Conservation (phyloP, 495 filamentous ascomycete species). For the Neurospora discreta region DNA sequence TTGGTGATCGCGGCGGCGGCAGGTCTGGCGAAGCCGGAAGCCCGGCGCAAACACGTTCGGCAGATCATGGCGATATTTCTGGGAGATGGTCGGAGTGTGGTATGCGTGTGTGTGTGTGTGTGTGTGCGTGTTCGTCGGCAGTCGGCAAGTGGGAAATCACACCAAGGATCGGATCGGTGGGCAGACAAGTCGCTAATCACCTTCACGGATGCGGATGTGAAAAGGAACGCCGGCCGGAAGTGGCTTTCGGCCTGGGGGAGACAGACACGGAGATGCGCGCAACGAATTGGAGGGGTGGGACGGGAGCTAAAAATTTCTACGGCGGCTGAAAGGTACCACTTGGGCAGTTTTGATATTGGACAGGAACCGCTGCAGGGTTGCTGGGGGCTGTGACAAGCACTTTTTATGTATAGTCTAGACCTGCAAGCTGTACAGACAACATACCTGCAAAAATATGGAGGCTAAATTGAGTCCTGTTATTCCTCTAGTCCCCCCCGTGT, state of each 20-base stretch:
- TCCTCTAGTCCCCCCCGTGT: background rate
- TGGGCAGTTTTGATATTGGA: slow-evolving; percentile 15
- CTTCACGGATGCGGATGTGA: background rate
- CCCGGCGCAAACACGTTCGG: slow-evolving; percentile 31
- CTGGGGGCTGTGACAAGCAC: background rate
- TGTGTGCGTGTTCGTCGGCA: background rate
- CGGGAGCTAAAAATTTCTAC: slow-evolving; percentile 32
- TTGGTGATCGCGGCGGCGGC: slow-evolving; percentile 4
- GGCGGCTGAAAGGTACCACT: slow-evolving; percentile 9
- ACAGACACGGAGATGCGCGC: background rate
- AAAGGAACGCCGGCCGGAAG: background rate
- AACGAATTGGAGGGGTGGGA: background rate
- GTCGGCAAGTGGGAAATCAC: slow-evolving; percentile 1
- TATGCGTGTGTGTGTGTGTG: background rate
- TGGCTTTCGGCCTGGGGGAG: background rate
- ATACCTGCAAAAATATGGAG: background rate
- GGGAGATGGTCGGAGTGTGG: background rate
- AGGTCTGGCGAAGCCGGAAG: slow-evolving; percentile 11
- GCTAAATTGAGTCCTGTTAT: background rate
- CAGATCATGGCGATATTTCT: slow-evolving; percentile 32
- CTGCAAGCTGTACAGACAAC: background rate
- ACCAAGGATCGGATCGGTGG: background rate
- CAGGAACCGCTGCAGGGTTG: background rate
- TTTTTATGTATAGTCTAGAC: background rate
- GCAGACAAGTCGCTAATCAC: background rate